A percentile compares a stretch with the other conserved stretches of the same genome.
Conservation (phyloP, 345 rosid genomes). For the Eucalyptus polyanthemos region DNA sequence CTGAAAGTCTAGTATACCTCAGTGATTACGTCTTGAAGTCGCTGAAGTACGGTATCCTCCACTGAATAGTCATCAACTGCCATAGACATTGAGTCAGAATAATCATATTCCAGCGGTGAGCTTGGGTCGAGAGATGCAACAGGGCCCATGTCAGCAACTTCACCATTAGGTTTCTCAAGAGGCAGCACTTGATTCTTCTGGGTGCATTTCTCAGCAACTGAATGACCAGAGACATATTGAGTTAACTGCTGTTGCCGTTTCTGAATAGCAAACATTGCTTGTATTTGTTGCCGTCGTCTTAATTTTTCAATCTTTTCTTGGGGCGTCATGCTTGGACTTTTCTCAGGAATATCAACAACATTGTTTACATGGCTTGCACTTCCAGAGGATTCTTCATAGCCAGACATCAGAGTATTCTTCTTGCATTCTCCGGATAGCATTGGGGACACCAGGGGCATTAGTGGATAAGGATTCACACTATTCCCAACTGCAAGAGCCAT, state of each 20-base stretch:
- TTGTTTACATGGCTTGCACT: conserved; percentile 21
- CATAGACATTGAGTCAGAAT: conserved; percentile 28
- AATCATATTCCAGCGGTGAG: conserved; percentile 47
- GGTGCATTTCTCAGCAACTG: conserved; percentile 22
- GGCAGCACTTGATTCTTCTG: conserved; percentile 34
- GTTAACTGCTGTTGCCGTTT: conserved; percentile 68
- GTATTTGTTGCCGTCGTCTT: conserved; percentile 89
- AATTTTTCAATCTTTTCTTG: conserved; percentile 91
- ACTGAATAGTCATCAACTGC: conserved; percentile 29
- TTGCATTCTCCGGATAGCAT: conserved; percentile 34
- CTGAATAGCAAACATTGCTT: conserved; percentile 93
- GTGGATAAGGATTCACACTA: conserved; percentile 36
- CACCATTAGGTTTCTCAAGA: conserved; percentile 33
- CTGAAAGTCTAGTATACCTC: conserved; percentile 37
- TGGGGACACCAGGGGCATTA: conserved; percentile 37
- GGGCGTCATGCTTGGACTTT: conserved; percentile 73
- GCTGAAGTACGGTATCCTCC: conserved; percentile 42
- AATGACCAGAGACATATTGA: conserved; percentile 30
- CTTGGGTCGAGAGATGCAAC: conserved; percentile 40
- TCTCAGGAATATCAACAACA: conserved; percentile 19
- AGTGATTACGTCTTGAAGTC: conserved; percentile 58
- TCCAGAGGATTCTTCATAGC: conserved; percentile 31
- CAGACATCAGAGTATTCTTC: conserved; percentile 31
- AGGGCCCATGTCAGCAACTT: conserved; percentile 19
- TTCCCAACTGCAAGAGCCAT: conserved; percentile 36